Conservation (phyloP, 2,329 filamentous ascomycete genomes). For the Xenoacremonium recifei region DNA sequence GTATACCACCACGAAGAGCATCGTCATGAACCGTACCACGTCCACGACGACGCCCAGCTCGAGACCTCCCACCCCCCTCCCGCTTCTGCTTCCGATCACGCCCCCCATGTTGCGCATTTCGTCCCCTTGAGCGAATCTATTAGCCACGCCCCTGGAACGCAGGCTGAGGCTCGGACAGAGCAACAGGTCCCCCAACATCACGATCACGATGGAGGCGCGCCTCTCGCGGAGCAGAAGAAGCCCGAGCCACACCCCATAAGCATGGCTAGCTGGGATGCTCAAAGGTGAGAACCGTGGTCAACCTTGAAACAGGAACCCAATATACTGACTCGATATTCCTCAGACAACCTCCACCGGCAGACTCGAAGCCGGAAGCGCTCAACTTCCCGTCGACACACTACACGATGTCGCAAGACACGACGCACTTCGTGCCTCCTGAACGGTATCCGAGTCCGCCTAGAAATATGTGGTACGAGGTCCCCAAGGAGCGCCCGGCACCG, state of each 20-base stretch:
- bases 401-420: conserved; percentile 74
- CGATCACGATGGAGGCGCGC: conserved; percentile 12
- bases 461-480: conserved; percentile 86
- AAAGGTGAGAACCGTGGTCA: conserved; percentile 40
- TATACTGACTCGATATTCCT: conserved; percentile 13
- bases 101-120: conserved; percentile 17
- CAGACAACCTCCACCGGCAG: conserved; percentile 60
- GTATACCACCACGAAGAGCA: conserved; percentile 16
- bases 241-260: conserved; percentile 20
- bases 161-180: conserved; percentile 48
- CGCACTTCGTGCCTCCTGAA: conserved; percentile 73
- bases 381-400: conserved; percentile 81
- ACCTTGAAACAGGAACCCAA: conserved; percentile 9
- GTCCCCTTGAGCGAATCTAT: conserved; percentile 31
- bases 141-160: conserved; percentile 42
- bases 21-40: conserved; percentile 17
- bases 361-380: conserved; percentile 79
- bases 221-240: conserved; percentile 21
- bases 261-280: conserved; percentile 52
- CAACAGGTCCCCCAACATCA: conserved; percentile 21
- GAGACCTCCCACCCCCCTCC: conserved; percentile 4
- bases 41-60: conserved; percentile 10
- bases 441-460: conserved; percentile 80
- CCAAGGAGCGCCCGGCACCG: conserved; percentile 58
- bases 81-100: conserved; percentile 14